phyloP scores from a whole-genome alignment of 495 filamentous ascomycete genomes.

The Penicillium soppii region DNA sequence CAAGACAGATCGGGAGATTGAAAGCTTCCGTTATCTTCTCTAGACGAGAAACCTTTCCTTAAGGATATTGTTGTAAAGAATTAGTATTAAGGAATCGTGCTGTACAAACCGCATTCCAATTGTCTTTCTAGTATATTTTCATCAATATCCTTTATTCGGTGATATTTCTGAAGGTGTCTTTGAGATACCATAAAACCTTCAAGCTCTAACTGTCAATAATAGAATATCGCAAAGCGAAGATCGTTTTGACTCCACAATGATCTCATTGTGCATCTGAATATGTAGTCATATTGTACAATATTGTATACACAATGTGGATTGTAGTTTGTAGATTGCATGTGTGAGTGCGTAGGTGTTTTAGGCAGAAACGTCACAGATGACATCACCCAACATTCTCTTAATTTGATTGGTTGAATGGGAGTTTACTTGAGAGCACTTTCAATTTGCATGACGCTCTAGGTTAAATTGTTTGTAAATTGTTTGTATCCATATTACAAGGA shows the following conservation, averaged over 20 bases:
- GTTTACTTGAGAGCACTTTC: background rate
- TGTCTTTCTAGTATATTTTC: too few relatives aligned
- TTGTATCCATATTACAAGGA: too few relatives aligned
- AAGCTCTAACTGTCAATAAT: too few relatives aligned
- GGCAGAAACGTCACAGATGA: background rate
- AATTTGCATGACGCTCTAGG: background rate
- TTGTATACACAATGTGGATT: background rate
- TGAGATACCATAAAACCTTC: too few relatives aligned
- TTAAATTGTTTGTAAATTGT: background rate
- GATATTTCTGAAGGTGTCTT: too few relatives aligned
- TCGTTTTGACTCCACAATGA: background rate
- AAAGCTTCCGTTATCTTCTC: conserved; percentile 34
- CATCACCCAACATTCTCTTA: background rate
- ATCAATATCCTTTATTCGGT: too few relatives aligned
- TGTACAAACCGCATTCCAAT: too few relatives aligned
- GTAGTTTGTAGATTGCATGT: too few relatives aligned
- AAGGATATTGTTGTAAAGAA: too few relatives aligned
- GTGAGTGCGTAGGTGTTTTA: background rate
- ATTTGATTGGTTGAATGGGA: background rate
- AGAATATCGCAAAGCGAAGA: background rate
- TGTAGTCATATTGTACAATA: background rate
- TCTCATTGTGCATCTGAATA: background rate
- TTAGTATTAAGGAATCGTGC: too few relatives aligned
- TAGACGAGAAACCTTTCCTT: background rate
- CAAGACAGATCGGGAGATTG: conserved; percentile 36